phyloP scores from a whole-genome alignment of 2,329 filamentous ascomycete species.

The Penicillium sp. region DNA sequence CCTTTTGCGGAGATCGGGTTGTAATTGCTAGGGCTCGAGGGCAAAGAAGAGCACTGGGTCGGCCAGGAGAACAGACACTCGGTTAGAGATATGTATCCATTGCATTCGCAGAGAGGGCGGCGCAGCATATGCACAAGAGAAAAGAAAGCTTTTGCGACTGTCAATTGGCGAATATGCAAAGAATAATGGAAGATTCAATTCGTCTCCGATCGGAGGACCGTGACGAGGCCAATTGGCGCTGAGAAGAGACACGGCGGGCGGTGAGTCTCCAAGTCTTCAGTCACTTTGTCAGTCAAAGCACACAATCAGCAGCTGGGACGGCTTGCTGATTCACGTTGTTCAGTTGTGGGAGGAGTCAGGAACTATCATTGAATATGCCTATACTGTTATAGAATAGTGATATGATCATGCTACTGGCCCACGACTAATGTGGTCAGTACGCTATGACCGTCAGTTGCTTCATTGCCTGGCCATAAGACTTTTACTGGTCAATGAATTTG shows the following conservation, averaged over 20 bases:
- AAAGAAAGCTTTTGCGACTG: not conserved
- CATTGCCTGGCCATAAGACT: too few species aligned
- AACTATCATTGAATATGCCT: too few species aligned
- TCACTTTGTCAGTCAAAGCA: not conserved
- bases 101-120: constrained; percentile 8
- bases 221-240: constrained; percentile 13
- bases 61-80: constrained; percentile 9
- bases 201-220: constrained; percentile 6
- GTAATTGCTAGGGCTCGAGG: constrained; percentile 6
- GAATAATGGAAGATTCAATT: constrained; percentile 1
- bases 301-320: not conserved
- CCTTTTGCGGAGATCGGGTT: constrained; percentile 7
- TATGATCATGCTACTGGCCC: too few species aligned
- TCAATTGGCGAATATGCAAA: constrained; percentile 7
- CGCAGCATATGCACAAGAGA: constrained; percentile 1
- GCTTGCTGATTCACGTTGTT: not conserved
- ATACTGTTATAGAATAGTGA: not conserved
- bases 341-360: not conserved
- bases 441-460: too few species aligned
- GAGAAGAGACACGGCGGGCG: constrained; percentile 4
- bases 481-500: too few species aligned
- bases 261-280: not conserved
- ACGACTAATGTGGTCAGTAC: too few species aligned
- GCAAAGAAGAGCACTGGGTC: constrained; percentile 15
- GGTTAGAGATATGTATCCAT: constrained; percentile 17